Percentiles rank a stretch among this genome's conserved stretches.
Evolutionary conservation across 2,329 filamentous ascomycete species (phyloP).

Genomic region (Diplodia seriata): DNA sequence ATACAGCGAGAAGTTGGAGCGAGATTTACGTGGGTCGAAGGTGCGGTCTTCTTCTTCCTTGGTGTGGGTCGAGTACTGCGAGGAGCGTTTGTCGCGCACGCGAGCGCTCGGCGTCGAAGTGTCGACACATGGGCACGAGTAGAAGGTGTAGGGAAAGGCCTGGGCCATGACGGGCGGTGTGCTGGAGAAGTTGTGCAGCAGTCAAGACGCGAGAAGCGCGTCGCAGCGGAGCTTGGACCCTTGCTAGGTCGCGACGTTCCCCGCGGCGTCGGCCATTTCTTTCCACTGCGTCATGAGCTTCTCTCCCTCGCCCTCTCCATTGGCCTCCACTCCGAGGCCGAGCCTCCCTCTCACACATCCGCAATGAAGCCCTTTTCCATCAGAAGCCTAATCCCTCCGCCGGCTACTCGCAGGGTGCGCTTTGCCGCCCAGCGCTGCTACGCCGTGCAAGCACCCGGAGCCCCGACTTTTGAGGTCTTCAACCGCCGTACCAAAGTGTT

Average conservation of each 20-base stretch:
- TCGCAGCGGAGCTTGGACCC: slow-evolving; percentile 29
- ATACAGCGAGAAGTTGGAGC: slow-evolving; percentile 90
- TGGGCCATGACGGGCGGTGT: slow-evolving; percentile 55
- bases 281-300: slow-evolving; percentile 27
- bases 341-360: neutral
- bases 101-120: slow-evolving; percentile 41
- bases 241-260: neutral
- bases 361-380: slow-evolving; percentile 45
- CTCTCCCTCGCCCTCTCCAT: slow-evolving; percentile 13
- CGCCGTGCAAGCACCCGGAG: slow-evolving; percentile 78
- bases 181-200: neutral
- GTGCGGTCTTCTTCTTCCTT: slow-evolving; percentile 73
- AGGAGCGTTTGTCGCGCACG: slow-evolving; percentile 43
- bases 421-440: slow-evolving; percentile 57
- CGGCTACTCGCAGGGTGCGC: slow-evolving; percentile 38
- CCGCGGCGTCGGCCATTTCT: slow-evolving; percentile 14
- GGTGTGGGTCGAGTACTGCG: slow-evolving; percentile 43
- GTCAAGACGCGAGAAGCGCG: slow-evolving; percentile 13
- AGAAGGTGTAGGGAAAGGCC: slow-evolving; percentile 68
- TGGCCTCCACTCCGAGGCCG: slow-evolving; percentile 21
- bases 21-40: slow-evolving; percentile 84
- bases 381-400: slow-evolving; percentile 46
- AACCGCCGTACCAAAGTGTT: slow-evolving; percentile 85
- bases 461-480: slow-evolving; percentile 87
- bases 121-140: slow-evolving; percentile 69